A percentile compares a stretch with the other conserved stretches of the same genome.
Conservation (phyloP, 176 grass and related monocot species). For the Zea mays region Zm-B73-REFERENCE-NAM-5.0 NC_050098.1:67545501-67546000, state of each 20-base stretch:
- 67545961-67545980: conserved; percentile 92
- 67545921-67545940: conserved; percentile 72
- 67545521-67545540: background rate
- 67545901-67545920: conserved; percentile 37
- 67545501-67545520: background rate
- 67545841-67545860: conserved; percentile 89
- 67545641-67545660: conserved; percentile 87
- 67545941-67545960: conserved; percentile 93
- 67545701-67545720: conserved; percentile 86
- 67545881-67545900: conserved; percentile 34
- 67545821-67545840: conserved; percentile 91
- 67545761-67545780: conserved; percentile 72
- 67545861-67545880: conserved; percentile 68
- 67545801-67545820: conserved; percentile 96
- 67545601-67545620: conserved; percentile 86
- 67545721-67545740: conserved; percentile 88
- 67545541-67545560: conserved; percentile 48
- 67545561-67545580: conserved; percentile 68
- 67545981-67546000: conserved; percentile 88
- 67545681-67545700: conserved; percentile 94
- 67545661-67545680: conserved; percentile 81
- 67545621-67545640: conserved; percentile 90
- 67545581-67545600: conserved; percentile 77
- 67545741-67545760: conserved; percentile 97
- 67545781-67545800: conserved; percentile 93